Evolutionary conservation across 169 alveolate genomes (phyloP).

Genomic region (Plasmodium sp.): DNA sequence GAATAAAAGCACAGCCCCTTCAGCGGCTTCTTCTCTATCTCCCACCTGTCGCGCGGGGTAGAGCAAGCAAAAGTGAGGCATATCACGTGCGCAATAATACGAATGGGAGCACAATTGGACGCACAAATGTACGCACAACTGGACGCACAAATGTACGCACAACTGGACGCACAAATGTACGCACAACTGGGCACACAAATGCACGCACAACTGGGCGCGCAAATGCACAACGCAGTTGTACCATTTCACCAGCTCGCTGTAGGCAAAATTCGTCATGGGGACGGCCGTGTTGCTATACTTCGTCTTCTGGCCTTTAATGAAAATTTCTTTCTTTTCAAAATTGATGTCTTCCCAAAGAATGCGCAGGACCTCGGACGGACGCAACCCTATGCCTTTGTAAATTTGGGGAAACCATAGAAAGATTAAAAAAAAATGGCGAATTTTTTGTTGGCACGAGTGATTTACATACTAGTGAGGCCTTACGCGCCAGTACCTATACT

Average conservation of each 20-base stretch:
- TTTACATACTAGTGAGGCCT: neutral
- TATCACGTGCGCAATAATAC: neutral
- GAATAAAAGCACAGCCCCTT: slow-evolving; percentile 80
- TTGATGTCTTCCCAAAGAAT: slow-evolving; percentile 81
- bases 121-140: neutral
- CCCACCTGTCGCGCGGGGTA: slow-evolving; percentile 75
- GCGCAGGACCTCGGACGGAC: slow-evolving; percentile 80
- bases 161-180: neutral
- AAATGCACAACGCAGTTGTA: neutral
- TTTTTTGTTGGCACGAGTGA: neutral
- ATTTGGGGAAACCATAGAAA: neutral
- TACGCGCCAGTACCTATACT: slow-evolving; percentile 60
- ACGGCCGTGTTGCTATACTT: slow-evolving; percentile 77
- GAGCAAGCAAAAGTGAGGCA: neutral
- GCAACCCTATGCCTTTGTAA: slow-evolving; percentile 78
- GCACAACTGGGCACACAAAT: neutral
- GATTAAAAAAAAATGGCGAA: neutral
- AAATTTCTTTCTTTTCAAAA: slow-evolving; percentile 70
- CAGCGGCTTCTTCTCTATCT: slow-evolving; percentile 77
- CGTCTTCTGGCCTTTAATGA: slow-evolving; percentile 81
- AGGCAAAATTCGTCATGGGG: slow-evolving; percentile 81
- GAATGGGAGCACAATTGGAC: neutral
- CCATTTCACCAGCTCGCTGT: slow-evolving; percentile 78
- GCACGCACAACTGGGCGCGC: neutral
- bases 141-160: no score